phyloP scores from a whole-genome alignment of 2,329 filamentous ascomycete genomes.

The Lachnellula cervina region DNA sequence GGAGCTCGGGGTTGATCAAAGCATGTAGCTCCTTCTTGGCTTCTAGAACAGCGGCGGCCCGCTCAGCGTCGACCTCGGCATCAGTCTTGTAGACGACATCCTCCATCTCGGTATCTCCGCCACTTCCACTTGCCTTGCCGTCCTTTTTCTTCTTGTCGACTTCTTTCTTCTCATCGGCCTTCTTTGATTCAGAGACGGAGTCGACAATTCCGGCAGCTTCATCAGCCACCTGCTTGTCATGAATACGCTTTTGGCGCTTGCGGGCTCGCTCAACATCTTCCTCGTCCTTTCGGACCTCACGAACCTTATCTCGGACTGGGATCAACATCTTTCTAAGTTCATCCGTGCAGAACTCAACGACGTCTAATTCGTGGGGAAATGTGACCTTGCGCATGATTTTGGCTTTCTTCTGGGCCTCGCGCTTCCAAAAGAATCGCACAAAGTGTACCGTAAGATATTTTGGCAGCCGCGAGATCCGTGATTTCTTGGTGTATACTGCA shows the following conservation, averaged over 20 bases:
- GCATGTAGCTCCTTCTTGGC: conserved; percentile 85
- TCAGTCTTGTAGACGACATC: conserved; percentile 73
- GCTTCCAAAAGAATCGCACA: conserved; percentile 97
- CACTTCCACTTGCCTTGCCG: conserved; percentile 49
- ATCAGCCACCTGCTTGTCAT: conserved; percentile 45
- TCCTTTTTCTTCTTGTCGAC: conserved; percentile 42
- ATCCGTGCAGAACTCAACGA: conserved; percentile 92
- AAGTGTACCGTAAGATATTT: conserved; percentile 97
- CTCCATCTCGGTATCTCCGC: conserved; percentile 68
- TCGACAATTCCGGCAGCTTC: conserved; percentile 45
- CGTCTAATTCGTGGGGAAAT: conserved; percentile 88
- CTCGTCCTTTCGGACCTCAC: conserved; percentile 91
- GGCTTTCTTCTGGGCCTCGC: conserved; percentile 92
- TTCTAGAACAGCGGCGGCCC: conserved; percentile 64
- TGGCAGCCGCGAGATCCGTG: conserved; percentile 82
- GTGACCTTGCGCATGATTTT: conserved; percentile 99
- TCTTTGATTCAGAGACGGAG: conserved; percentile 35
- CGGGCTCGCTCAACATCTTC: conserved; percentile 86
- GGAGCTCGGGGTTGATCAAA: conserved; percentile 70
- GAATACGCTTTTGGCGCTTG: conserved; percentile 77
- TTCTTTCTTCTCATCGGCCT: conserved; percentile 44
- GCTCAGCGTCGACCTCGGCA: conserved; percentile 85
- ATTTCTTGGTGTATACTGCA: conserved; percentile 82
- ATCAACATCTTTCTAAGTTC: conserved; percentile 76
- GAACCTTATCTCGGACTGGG: conserved; percentile 92